These are phyloP conservation scores for Xanthoconium purpureum DNA, from an alignment of 768 basidiomycete genomes.

Conservation along the genomic window DNA sequence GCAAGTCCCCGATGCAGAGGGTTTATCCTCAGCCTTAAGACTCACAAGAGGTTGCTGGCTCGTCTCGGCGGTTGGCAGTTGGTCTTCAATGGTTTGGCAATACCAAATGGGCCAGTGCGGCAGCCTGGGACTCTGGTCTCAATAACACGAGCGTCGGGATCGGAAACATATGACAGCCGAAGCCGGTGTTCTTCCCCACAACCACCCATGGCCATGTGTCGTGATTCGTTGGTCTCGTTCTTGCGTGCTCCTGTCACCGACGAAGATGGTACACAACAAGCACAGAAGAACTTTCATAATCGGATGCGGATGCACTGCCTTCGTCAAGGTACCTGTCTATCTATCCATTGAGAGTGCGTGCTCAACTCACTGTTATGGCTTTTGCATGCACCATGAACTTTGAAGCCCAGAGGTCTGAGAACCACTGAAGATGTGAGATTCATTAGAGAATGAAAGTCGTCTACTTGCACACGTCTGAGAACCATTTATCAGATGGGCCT, in stretches of 20 bases:
- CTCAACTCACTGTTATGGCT: background rate
- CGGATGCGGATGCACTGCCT: slow-evolving; percentile 20
- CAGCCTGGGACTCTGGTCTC: too few species aligned
- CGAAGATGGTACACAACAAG: slow-evolving; percentile 6
- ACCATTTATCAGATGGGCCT: slow-evolving; percentile 63
- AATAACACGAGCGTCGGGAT: too few species aligned
- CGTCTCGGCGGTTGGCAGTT: too few species aligned
- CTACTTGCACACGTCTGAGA: background rate
- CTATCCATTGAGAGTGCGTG: background rate
- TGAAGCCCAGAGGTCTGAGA: slow-evolving; percentile 62
- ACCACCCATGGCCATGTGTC: background rate
- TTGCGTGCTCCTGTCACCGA: background rate
- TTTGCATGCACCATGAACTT: background rate
- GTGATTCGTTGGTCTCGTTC: background rate
- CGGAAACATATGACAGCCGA: too few species aligned
- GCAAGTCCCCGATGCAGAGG: too few species aligned
- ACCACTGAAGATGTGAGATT: slow-evolving; percentile 66
- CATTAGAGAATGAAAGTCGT: too few species aligned
- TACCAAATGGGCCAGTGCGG: too few species aligned
- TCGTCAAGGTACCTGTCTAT: slow-evolving; percentile 13
- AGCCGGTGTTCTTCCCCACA: background rate
- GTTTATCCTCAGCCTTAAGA: too few species aligned
- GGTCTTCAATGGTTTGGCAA: too few species aligned
- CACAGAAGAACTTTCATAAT: slow-evolving; percentile 17
- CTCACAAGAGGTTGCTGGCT: too few species aligned